Base-by-base conservation (phyloP, 306 rosid genomes). In the Malus sylvestris region DNA sequence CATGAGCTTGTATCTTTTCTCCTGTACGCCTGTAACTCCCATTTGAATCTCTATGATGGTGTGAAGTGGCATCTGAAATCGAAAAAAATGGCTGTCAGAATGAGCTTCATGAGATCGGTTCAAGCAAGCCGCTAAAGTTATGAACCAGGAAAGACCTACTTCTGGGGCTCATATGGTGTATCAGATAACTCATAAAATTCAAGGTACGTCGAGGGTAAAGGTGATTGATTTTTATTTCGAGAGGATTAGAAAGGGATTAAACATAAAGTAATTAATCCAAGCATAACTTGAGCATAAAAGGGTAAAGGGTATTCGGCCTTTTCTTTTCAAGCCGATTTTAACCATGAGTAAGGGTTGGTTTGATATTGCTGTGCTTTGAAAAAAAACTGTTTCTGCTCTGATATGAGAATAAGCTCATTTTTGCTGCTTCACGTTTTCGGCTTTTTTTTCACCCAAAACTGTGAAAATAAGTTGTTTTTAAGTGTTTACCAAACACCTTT, bases 11-110 rank as follows among this genome's bases (percentile, higher is more conserved):
- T 96, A 96, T 81, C 98, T 81, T 87, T 92, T 96, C 89, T 92
- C 99, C 82, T 89, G 97, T 58, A 96, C 99, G 13, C 99, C 99
- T 4, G 96, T 84, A 71, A 96, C 99, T 81, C 97, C 99, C 99
- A 96, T 92, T 84, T 92, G 98, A 76, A 96, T 96, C 91, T 96
- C 99, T 76, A 96, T 91, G 61, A 96, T 96, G 2, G 99, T 96
- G 74, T 96, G 99, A 69, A 96, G 97, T 9, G 99, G 99, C 79
- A 96, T 82, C 99, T 96, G 91, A 84, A 86, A 14, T 18, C 4
- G 65, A 33, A 57, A 45, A 45, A 57, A 23, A 5, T 32, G 1
- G 66, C 25, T 1, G 55, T 68, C 14, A 68, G 75, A 30, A 22
- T 16, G 44, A 35, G n/a, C 30, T 68, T 57, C 68, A 29, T 19